Percentiles rank a stretch among this genome's conserved stretches.
These are phyloP conservation scores for Aspergillus nanangensis DNA, from an alignment of 495 filamentous ascomycete species.

Conservation along the genomic window DNA sequence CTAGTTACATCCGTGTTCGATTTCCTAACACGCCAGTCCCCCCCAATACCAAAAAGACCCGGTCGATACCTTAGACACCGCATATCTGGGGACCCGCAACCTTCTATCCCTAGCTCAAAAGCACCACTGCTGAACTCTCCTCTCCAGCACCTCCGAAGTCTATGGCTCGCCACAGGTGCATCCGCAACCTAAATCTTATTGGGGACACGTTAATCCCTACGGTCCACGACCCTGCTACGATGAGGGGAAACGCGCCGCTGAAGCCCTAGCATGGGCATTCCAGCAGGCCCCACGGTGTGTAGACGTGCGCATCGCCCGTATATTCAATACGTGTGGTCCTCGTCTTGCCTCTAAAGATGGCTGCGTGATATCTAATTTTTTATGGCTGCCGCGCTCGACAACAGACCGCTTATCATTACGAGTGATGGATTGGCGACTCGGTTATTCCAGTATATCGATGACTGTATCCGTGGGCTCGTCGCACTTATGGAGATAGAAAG, in stretches of 20 bases:
- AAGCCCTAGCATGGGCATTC: constrained; percentile 17
- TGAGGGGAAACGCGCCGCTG: constrained; percentile 16
- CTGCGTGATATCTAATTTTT: constrained; percentile 17
- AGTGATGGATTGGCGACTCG: constrained; percentile 15
- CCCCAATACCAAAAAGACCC: constrained; percentile 18
- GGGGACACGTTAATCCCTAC: constrained; percentile 18
- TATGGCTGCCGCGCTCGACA: constrained; percentile 9
- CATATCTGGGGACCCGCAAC: constrained; percentile 11
- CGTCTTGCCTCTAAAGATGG: constrained; percentile 13
- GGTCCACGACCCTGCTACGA: constrained; percentile 18
- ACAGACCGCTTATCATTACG: constrained; percentile 7
- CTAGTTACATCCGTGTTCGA: no score
- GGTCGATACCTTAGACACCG: constrained; percentile 10
- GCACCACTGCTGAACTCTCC: constrained; percentile 7
- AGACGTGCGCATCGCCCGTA: constrained; percentile 15
- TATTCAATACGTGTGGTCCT: constrained; percentile 19
- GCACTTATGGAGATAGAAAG: constrained; percentile 15
- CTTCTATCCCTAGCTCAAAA: constrained; percentile 9
- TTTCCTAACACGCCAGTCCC: constrained; percentile 18
- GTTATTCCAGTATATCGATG: constrained; percentile 17
- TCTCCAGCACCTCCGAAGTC: constrained; percentile 17
- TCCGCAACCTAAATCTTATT: constrained; percentile 16
- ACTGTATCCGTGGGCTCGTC: constrained; percentile 15
- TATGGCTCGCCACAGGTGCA: constrained; percentile 18
- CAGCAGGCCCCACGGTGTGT: constrained; percentile 3